Conservation (phyloP, 371 early-diverging fungal genomes). For the Rhizopus delemar region DNA sequence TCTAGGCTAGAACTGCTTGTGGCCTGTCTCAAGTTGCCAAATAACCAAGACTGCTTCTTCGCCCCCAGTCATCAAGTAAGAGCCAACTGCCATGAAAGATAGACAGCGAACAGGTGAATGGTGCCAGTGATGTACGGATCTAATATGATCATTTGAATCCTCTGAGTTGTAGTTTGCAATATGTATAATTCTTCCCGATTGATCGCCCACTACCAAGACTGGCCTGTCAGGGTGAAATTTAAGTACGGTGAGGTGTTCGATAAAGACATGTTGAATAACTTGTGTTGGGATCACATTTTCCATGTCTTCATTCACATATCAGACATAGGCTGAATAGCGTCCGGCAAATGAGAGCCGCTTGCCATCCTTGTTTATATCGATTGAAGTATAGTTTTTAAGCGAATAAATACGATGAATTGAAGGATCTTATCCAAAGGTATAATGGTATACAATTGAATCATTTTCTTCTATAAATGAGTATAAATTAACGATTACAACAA, state of each 20-base stretch:
- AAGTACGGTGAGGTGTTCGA: conserved; percentile 59
- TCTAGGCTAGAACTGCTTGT: conserved; percentile 80
- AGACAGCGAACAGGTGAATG: conserved; percentile 72
- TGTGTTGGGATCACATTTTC: conserved; percentile 26
- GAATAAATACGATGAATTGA: conserved; percentile 27
- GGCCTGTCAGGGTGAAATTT: conserved; percentile 76
- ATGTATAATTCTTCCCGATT: conserved; percentile 68
- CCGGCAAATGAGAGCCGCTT: conserved; percentile 53
- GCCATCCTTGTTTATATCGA: conserved; percentile 54
- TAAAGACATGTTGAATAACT: conserved; percentile 34
- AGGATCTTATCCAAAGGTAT: conserved; percentile 27
- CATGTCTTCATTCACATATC: conserved; percentile 33
- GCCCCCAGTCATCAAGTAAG: conserved; percentile 84
- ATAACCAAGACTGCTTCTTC: conserved; percentile 84
- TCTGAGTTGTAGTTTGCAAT: conserved; percentile 63
- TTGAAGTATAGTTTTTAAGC: conserved; percentile 23
- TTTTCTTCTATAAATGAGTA: conserved; percentile 21
- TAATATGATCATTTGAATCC: conserved; percentile 49
- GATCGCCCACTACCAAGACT: conserved; percentile 75
- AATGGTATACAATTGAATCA: conserved; percentile 50
- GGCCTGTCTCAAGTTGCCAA: conserved; percentile 78
- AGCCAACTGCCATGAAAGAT: conserved; percentile 76
- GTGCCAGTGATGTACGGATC: conserved; percentile 84
- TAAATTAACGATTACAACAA: neutral
- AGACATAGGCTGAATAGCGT: conserved; percentile 51